Percentiles rank a stretch among this genome's conserved stretches.
Conservation (phyloP, 331 rosid species). For the Pyrus hybrid region DNA sequence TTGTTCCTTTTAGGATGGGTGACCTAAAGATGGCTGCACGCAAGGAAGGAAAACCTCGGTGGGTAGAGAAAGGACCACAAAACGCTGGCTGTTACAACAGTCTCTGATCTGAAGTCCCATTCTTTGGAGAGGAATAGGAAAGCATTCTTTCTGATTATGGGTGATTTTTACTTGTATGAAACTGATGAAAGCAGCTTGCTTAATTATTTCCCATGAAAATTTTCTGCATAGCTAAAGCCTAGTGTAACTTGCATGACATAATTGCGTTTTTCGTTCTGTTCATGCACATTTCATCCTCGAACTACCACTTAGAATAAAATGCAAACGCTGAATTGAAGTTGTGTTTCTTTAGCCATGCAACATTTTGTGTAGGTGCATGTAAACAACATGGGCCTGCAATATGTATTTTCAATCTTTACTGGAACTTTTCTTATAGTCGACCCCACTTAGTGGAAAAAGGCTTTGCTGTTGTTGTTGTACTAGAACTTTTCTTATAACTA, state of each 20-base stretch:
- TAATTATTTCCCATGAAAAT: not conserved
- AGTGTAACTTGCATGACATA: no score
- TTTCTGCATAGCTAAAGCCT: no score
- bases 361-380: not conserved
- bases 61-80: constrained; percentile 30
- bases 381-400: not conserved
- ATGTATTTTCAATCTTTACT: not conserved
- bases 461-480: no score
- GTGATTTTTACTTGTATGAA: constrained; percentile 32
- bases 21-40: constrained; percentile 18
- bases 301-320: not conserved
- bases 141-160: constrained; percentile 36
- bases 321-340: not conserved
- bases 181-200: not conserved
- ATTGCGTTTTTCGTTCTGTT: not conserved
- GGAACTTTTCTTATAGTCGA: no score
- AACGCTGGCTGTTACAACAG: constrained; percentile 27
- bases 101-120: constrained; percentile 24
- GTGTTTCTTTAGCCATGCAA: not conserved
- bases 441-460: no score
- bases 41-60: constrained; percentile 30
- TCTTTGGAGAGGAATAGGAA: constrained; percentile 27
- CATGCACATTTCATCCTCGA: not conserved
- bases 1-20: no score
- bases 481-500: no score